These are phyloP conservation scores for Coelastrella sp. DNA, from an alignment of 139 green algal species.

Conservation along the genomic window DNA sequence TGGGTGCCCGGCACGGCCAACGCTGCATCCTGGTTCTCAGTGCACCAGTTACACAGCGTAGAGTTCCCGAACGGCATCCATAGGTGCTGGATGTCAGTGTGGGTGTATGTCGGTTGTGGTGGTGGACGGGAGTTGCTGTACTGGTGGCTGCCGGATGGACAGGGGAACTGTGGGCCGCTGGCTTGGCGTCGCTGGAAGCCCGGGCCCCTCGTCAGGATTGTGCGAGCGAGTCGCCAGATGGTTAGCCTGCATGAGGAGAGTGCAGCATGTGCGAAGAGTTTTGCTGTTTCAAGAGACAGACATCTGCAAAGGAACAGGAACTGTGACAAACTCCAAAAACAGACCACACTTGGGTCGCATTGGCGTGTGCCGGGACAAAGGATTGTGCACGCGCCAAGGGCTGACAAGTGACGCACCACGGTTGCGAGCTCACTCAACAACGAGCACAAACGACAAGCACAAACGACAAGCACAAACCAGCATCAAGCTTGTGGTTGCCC, in stretches of 20 bases:
- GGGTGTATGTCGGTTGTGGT: too few relatives aligned
- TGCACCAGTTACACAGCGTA: not conserved
- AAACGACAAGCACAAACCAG: too few relatives aligned
- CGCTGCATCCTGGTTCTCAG: not conserved
- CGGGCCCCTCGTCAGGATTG: not conserved
- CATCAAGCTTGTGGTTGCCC: too few relatives aligned
- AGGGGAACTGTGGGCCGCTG: not conserved
- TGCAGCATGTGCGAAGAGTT: not conserved
- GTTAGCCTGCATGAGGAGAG: not conserved
- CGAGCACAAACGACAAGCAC: too few relatives aligned
- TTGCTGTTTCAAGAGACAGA: not conserved
- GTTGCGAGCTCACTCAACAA: too few relatives aligned
- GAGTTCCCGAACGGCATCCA: not conserved
- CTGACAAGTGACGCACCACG: too few relatives aligned
- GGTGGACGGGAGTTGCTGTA: not conserved
- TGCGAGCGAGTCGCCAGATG: not conserved
- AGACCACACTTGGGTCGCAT: not conserved
- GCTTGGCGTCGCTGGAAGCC: not conserved
- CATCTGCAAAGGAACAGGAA: not conserved
- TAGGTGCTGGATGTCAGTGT: not conserved
- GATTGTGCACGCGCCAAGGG: too few relatives aligned
- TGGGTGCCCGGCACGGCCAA: not conserved
- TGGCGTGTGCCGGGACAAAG: too few relatives aligned
- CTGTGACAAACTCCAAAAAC: not conserved
- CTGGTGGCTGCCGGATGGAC: not conserved